These are phyloP conservation scores for Coemansia sp. DNA, from an alignment of 192 early-diverging fungal genomes.

Conservation along the genomic window DNA sequence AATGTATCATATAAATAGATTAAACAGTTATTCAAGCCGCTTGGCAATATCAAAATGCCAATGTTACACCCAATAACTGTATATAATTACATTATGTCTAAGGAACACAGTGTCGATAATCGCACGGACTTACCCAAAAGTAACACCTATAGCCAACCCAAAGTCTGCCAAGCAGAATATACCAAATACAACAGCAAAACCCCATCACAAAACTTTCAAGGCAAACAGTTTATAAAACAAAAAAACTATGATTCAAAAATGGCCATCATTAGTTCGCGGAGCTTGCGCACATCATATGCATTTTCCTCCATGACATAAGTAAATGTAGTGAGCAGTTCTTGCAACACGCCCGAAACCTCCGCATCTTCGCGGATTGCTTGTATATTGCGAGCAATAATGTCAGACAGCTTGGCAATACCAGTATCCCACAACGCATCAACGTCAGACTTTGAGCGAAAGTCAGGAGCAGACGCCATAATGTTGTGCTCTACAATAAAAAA, in stretches of 20 bases:
- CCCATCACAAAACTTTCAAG: no score
- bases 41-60: no score
- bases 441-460: conserved; percentile 83
- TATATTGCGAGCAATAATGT: conserved; percentile 76
- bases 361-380: conserved; percentile 76
- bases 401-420: conserved; percentile 77
- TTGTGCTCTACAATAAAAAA: conserved; percentile 95
- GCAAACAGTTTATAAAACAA: neutral
- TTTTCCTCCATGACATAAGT: conserved; percentile 83
- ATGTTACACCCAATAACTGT: no score
- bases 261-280: conserved; percentile 54
- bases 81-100: no score
- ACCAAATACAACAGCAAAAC: no score
- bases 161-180: no score
- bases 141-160: no score
- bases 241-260: conserved; percentile 27
- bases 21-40: no score
- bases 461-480: conserved; percentile 80
- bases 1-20: no score
- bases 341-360: conserved; percentile 71
- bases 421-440: conserved; percentile 89
- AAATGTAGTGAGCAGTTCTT: conserved; percentile 76
- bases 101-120: no score
- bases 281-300: conserved; percentile 51
- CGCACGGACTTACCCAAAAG: no score